Base-by-base conservation (phyloP, 83 land plant genomes). In the Picea mariana region DNA sequence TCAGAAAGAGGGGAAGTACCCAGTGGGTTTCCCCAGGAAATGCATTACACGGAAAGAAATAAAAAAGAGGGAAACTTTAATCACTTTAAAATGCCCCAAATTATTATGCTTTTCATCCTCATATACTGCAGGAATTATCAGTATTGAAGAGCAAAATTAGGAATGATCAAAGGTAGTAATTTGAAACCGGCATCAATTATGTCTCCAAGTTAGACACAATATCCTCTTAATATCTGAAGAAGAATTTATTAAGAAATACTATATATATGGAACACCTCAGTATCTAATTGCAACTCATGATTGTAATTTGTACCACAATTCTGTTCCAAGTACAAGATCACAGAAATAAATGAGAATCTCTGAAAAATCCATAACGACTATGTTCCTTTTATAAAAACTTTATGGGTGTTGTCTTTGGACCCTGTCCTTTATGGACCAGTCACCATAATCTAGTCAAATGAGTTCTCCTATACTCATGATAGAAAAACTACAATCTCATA, bases 251-350 rank as follows among this genome's bases (percentile, higher is more conserved):
- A 20, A 73, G 21, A 67, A 49, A 26, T 4, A 6, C 16, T 67
- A 15, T 67, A 67, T 67, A 27, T 9, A 23, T 21, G 49, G 44
- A 73, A 40, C 55, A 73, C 24, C 52, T 11, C 13, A 52, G 44
- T 40, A 72, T 72, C 24, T 72, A 20, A 72, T 47, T 72, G 76
- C 49, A 72, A 47, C 49, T 73, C 47, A 18, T 73, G 42, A 21
- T 73, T 73, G 55, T 11, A 73, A n/a, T n/a, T n/a, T n/a, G n/a
- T n/a, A n/a, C 16, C 55, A 18, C n/a, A 44, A 73, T 38, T 15
- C 24, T 47, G 44, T 20, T 72, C 77, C 9, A 73, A 12, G 77
- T n/a, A 73, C 58, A 73, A n/a, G 12, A n/a, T n/a, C 5, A 73
- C 9, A 73, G 26, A 69, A 69, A 34, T n/a, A 73, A 52, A 44